Evolutionary conservation across 2,329 filamentous ascomycete species (phyloP), one percentile per base, ranked within the genome.

Genomic region (Fusarium scirpi): DNA sequence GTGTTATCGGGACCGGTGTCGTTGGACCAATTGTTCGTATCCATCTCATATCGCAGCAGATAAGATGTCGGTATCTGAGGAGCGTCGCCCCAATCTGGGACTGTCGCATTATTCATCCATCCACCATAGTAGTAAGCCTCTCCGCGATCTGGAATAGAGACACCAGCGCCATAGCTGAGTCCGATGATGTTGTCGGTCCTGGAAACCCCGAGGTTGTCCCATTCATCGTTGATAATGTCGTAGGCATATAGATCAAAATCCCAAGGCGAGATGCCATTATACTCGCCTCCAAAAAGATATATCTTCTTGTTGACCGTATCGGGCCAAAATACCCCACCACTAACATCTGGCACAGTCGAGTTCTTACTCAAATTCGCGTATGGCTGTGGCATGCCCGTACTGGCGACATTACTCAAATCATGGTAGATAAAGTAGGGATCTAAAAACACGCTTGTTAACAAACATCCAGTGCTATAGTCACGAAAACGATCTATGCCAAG

Each of bases 41-140:
- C 84, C 82, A 90, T 88, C 69, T 86, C 82, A 74, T 89, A 91
- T 45, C 81, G 83, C 24, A 91, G 76, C 46, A 91, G 74, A n/a
- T 81, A 82, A 22, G 82, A 82, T 2, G 84, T 86, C 15, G 86
- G 86, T 32, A 85, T 74, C 3, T 82, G 80, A 10, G 80, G 75
- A 3, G 83, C 84, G 18, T 75, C 76, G 5, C 72, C 70, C 87
- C 87, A 91, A 11, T 82, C 82, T 1, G 84, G 79, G 3, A 83
- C 80, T 2, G 87, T 87, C 47, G 77, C 76, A 67, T 87, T 87
- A 70, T 85, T 89, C 61, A 87, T 79, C 85, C 86, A 91, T 43
- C 89, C 89, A 45, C 89, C 89, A 66, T 88, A 86, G 74, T 90
- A 89, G 73, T 86, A 91, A 3, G 85, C 88, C 61, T 86, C 80